Percentiles rank a stretch among this genome's conserved stretches.
Evolutionary conservation across 2,329 filamentous ascomycete genomes (phyloP).

Genomic region (Arthrinium phaeospermum): DNA sequence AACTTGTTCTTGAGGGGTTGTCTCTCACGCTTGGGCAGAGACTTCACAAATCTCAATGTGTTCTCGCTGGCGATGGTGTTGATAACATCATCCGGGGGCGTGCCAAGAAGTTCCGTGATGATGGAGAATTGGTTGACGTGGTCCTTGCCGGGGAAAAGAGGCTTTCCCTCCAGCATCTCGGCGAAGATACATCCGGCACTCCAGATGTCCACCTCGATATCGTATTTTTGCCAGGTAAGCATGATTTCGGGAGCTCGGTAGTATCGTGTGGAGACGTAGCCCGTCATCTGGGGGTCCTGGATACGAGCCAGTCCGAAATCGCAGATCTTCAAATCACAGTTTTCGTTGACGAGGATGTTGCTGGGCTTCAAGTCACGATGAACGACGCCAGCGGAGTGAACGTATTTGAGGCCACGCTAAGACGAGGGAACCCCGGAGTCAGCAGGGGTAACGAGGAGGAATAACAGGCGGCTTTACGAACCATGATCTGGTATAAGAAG

Average conservation of each 20-base stretch:
- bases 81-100: conserved; percentile 97
- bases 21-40: conserved; percentile 90
- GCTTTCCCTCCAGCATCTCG: conserved; percentile 99
- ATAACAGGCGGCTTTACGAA: conserved; percentile 50
- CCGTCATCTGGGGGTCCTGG: conserved; percentile 99
- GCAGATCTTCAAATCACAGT: conserved; percentile 99
- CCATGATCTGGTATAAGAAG: conserved; percentile 98
- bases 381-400: conserved; percentile 96
- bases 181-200: conserved; percentile 99
- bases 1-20: conserved; percentile 89
- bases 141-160: conserved; percentile 97
- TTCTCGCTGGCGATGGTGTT: conserved; percentile 99
- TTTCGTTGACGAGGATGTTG: conserved; percentile 99
- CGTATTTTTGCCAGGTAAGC: conserved; percentile 99
- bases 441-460: neutral
- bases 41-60: conserved; percentile 96
- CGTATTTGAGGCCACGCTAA: conserved; percentile 96
- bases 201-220: conserved; percentile 99
- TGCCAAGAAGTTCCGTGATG: conserved; percentile 96
- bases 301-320: conserved; percentile 97
- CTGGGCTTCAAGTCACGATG: conserved; percentile 97
- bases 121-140: conserved; percentile 99
- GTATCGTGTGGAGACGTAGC: conserved; percentile 98
- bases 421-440: conserved; percentile 44
- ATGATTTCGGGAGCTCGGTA: conserved; percentile 99